Percentiles rank a stretch among this genome's conserved stretches.
Conservation (phyloP, 139 green algal genomes). For the Nannochloris sp. region DNA sequence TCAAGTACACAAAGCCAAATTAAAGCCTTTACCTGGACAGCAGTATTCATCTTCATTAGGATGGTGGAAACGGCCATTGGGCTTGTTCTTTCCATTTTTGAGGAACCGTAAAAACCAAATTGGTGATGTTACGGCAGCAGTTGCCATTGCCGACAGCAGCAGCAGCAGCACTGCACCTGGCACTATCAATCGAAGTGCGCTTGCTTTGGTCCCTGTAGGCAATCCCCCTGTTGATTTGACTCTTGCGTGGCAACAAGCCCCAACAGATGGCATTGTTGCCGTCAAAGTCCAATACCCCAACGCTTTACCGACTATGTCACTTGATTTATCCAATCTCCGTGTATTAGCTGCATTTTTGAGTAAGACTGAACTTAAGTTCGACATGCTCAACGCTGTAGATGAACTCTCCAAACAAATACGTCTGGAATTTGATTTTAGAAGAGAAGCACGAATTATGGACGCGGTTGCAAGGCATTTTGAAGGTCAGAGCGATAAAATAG, state of each 20-base stretch:
- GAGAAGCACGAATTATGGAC: conserved; percentile 86
- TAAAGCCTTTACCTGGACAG: conserved; percentile 24
- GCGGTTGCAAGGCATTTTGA: conserved; percentile 60
- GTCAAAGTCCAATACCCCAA: conserved; percentile 89
- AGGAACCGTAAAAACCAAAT: too few species aligned
- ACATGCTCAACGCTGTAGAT: conserved; percentile 81
- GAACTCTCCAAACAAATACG: conserved; percentile 71
- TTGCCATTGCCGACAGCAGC: too few species aligned
- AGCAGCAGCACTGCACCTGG: too few species aligned
- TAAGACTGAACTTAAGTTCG: conserved; percentile 87
- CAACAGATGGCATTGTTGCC: conserved; percentile 63
- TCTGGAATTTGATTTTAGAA: conserved; percentile 86
- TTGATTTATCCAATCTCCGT: conserved; percentile 77
- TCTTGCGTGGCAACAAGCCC: conserved; percentile 17
- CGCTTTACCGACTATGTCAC: conserved; percentile 62
- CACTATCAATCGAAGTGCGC: too few species aligned
- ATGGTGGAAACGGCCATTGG: not conserved
- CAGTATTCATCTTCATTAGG: too few species aligned
- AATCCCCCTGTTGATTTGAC: conserved; percentile 2
- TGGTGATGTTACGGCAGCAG: too few species aligned
- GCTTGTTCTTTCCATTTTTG: too few species aligned
- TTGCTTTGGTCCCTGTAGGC: not conserved
- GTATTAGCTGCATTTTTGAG: conserved; percentile 58
- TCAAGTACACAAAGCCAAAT: conserved; percentile 85
- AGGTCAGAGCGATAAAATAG: conserved; percentile 40